These are phyloP conservation scores for Panicum miliaceum DNA, from an alignment of 176 grass and related monocot genomes.

Conservation along the genomic window DNA sequence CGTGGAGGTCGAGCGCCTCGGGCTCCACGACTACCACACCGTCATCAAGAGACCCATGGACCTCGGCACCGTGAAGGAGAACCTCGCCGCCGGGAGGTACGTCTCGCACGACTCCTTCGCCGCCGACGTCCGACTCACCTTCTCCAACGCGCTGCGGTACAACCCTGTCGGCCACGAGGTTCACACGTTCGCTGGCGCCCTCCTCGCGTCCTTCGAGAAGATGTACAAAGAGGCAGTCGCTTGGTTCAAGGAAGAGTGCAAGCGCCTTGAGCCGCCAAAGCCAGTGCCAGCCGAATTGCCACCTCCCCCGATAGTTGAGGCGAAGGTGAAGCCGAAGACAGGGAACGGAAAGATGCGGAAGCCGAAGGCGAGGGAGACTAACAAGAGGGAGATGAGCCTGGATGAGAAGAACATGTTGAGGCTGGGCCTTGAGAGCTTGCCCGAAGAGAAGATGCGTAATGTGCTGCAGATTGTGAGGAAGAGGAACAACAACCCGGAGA, in stretches of 20 bases:
- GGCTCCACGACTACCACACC: constrained; percentile 78
- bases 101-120: constrained; percentile 64
- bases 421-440: constrained; percentile 67
- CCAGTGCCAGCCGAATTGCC: constrained; percentile 23
- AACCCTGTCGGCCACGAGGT: constrained; percentile 74
- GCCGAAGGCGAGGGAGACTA: constrained; percentile 74
- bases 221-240: constrained; percentile 45
- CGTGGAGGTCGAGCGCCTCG: constrained; percentile 67
- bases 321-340: constrained; percentile 37
- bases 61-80: constrained; percentile 70
- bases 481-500: constrained; percentile 59
- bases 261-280: constrained; percentile 5
- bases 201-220: constrained; percentile 66
- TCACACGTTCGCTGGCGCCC: constrained; percentile 73
- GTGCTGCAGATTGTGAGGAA: constrained; percentile 83
- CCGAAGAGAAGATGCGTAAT: constrained; percentile 81
- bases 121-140: constrained; percentile 74
- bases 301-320: neutral
- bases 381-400: constrained; percentile 85
- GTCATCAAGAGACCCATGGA: constrained; percentile 92
- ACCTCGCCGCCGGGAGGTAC: constrained; percentile 60
- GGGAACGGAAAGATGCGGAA: constrained; percentile 55
- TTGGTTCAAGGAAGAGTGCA: constrained; percentile 65
- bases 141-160: constrained; percentile 83
- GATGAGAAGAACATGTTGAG: constrained; percentile 91